Conservation (phyloP, 2,329 filamentous ascomycete species). For the Colletotrichum plurivorum region DNA sequence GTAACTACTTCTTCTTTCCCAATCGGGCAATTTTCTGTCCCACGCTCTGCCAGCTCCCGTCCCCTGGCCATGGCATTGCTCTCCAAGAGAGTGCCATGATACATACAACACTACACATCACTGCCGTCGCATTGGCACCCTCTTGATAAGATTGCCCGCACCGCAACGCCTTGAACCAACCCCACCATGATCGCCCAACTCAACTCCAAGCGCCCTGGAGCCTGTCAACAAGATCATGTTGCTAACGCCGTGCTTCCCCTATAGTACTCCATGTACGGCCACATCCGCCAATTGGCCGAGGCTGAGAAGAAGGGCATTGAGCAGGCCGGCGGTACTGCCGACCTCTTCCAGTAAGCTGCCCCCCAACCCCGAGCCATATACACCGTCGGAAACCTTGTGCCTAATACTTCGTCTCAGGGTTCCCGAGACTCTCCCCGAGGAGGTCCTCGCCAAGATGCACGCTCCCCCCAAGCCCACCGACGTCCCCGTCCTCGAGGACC, state of each 20-base stretch:
- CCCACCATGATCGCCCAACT: constrained; percentile 10
- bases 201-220: constrained; percentile 2
- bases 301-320: constrained; percentile 93
- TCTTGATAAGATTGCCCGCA: constrained; percentile 14
- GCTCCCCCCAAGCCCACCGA: constrained; percentile 81
- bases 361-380: background rate
- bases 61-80: background rate
- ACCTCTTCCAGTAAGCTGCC: constrained; percentile 81
- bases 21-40: constrained; percentile 28
- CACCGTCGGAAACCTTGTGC: background rate
- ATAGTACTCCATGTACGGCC: constrained; percentile 95
- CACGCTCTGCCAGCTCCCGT: background rate
- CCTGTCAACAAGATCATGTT: constrained; percentile 2
- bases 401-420: constrained; percentile 64
- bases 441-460: constrained; percentile 92
- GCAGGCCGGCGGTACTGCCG: constrained; percentile 84
- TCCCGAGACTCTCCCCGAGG: constrained; percentile 86
- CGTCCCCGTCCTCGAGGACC: constrained; percentile 74
- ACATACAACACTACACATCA: background rate
- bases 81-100: background rate
- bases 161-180: constrained; percentile 11
- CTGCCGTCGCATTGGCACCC: background rate
- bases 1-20: constrained; percentile 52
- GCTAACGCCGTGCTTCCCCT: constrained; percentile 15
- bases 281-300: constrained; percentile 86